Evolutionary conservation across 176 grass and related monocot genomes (phyloP).

Genomic region (Bromus sterilis): DNA sequence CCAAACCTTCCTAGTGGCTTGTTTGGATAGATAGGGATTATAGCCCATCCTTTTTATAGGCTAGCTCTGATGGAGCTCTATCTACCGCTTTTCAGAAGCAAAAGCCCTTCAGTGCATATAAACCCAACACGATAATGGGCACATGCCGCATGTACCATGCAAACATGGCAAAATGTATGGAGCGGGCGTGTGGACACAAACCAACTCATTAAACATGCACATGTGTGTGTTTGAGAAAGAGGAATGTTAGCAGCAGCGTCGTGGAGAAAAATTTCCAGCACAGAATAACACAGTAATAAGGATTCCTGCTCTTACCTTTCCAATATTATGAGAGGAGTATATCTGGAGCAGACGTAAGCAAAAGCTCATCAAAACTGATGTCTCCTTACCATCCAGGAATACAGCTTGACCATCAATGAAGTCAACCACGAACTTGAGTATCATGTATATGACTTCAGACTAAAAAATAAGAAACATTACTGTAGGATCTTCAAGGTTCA

Average conservation of each 20-base stretch:
- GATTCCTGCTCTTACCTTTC: constrained; percentile 51
- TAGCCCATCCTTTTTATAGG: not conserved
- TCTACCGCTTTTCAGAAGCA: constrained; percentile 11
- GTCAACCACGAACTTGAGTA: constrained; percentile 98
- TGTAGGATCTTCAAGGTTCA: constrained; percentile 16
- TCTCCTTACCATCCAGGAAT: constrained; percentile 88
- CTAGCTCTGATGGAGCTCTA: not conserved
- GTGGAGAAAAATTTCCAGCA: not conserved
- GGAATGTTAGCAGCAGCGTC: not conserved
- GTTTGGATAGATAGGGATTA: not conserved
- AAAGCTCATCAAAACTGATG: constrained; percentile 81
- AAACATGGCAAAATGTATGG: not conserved
- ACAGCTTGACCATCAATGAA: constrained; percentile 92
- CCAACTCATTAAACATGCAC: not conserved
- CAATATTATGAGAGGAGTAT: constrained; percentile 95
- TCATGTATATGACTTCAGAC: constrained; percentile 84
- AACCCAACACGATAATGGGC: not conserved
- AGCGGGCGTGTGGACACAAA: not conserved
- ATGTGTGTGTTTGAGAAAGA: not conserved
- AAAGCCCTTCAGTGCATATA: not conserved
- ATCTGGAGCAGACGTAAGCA: constrained; percentile 86
- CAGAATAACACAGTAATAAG: not conserved
- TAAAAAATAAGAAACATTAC: constrained; percentile 26
- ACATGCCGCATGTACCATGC: constrained; percentile 5
- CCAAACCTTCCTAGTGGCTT: not conserved